phyloP scores from a whole-genome alignment of 1,284 basidiomycete genomes.

The Pseudomicrostroma phylloplanum region DNA sequence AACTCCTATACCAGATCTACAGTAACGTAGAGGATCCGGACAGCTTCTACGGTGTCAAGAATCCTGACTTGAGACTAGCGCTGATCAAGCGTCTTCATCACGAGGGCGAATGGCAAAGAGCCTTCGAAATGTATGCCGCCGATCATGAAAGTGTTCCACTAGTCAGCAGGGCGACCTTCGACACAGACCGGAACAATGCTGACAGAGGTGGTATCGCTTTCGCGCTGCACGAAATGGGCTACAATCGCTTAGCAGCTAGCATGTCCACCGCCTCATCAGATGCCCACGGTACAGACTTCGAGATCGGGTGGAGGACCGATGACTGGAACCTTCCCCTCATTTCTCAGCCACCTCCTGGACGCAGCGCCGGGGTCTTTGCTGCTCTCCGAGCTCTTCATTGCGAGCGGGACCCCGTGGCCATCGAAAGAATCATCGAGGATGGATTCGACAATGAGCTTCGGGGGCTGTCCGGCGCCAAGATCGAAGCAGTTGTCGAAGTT shows the following conservation, averaged over 20 bases:
- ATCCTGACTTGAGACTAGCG: slow-evolving; percentile 68
- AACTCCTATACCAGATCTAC: slow-evolving; percentile 79
- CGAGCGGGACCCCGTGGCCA: slow-evolving; percentile 51
- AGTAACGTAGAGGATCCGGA: slow-evolving; percentile 93
- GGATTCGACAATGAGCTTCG: slow-evolving; percentile 22
- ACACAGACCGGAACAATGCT: not conserved
- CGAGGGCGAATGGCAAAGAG: slow-evolving; percentile 83
- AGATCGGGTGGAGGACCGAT: slow-evolving; percentile 79
- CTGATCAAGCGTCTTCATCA: slow-evolving; percentile 81
- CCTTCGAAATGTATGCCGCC: slow-evolving; percentile 83
- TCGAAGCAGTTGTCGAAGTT: slow-evolving; percentile 21
- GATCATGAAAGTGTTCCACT: slow-evolving; percentile 57
- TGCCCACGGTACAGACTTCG: slow-evolving; percentile 59
- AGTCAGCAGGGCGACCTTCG: not conserved
- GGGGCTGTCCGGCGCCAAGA: slow-evolving; percentile 18
- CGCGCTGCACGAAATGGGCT: slow-evolving; percentile 73
- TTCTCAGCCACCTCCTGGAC: slow-evolving; percentile 10
- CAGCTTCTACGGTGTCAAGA: slow-evolving; percentile 86
- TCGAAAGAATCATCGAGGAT: slow-evolving; percentile 16
- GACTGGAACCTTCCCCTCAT: slow-evolving; percentile 67
- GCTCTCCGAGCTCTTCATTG: slow-evolving; percentile 62
- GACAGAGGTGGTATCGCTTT: not conserved
- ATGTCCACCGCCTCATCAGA: slow-evolving; percentile 8
- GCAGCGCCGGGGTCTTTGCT: slow-evolving; percentile 61
- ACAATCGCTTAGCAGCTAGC: slow-evolving; percentile 69